Evolutionary conservation across 2,329 filamentous ascomycete species (phyloP).

Genomic region (Penicillium sclerotiorum): DNA sequence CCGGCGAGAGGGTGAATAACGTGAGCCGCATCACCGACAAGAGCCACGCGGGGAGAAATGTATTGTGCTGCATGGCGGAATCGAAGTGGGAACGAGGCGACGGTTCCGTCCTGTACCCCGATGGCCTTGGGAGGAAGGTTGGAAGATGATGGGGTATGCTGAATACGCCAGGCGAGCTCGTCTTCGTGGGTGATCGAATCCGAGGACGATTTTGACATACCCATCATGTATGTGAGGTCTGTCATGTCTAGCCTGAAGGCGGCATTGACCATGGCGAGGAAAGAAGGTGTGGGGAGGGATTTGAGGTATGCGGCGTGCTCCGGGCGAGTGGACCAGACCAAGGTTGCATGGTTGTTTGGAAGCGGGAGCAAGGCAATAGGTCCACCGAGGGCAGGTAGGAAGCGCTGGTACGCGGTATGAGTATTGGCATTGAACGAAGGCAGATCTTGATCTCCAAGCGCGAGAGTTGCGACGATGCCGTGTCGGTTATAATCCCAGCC

Average conservation of each 20-base stretch:
- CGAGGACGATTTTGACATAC: constrained; percentile 48
- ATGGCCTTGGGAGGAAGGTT: constrained; percentile 67
- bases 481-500: constrained; percentile 95
- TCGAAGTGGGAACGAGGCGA: constrained; percentile 88
- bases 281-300: constrained; percentile 70
- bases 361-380: constrained; percentile 90
- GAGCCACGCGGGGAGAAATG: constrained; percentile 82
- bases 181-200: constrained; percentile 58
- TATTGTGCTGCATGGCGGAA: constrained; percentile 95
- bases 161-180: constrained; percentile 82
- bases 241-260: constrained; percentile 80
- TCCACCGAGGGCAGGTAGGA: constrained; percentile 76
- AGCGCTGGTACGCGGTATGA: constrained; percentile 90
- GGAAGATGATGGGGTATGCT: constrained; percentile 64
- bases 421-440: constrained; percentile 38
- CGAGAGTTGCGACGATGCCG: constrained; percentile 86
- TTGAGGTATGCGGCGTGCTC: constrained; percentile 78
- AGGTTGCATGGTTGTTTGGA: constrained; percentile 76
- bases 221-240: constrained; percentile 83
- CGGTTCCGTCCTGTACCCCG: constrained; percentile 73
- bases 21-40: constrained; percentile 93
- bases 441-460: constrained; percentile 58
- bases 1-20: constrained; percentile 93
- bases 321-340: constrained; percentile 94
- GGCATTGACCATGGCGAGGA: constrained; percentile 86